Evolutionary conservation across 2,329 filamentous ascomycete genomes (phyloP), one percentile per base, ranked within the genome.

Genomic region (Coniochaeta sp.): DNA sequence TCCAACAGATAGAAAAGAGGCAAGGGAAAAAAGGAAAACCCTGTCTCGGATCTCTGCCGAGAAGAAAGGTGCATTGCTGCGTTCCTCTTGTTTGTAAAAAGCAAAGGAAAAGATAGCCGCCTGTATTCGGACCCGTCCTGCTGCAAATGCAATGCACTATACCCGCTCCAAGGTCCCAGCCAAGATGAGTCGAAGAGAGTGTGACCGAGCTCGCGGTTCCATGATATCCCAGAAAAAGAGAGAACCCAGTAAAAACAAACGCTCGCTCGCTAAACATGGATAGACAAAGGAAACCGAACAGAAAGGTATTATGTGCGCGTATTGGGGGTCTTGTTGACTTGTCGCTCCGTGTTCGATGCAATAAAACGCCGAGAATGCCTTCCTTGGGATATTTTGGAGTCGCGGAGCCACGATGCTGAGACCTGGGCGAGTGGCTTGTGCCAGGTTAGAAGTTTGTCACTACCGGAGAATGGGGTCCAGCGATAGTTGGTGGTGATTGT

Each of bases 61-160:
- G 55, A 55, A 57, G 26, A 42, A 30, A 56, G 54, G 71, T 79
- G 79, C 79, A 83, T 83, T 80, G 79, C 79, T 83, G 79, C 79
- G 73, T 77, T 78, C 72, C 72, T 81, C 76, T 80, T 79, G 68
- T 74, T 57, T 60, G 59, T n/a, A n/a, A n/a, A n/a, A 61, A 62
- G 64, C 61, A 53, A 51, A 38, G 30, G 24, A 52, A 55, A 53
- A 55, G 58, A 59, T 56, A 65, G 67, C 71, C 71, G 70, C 71
- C 68, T 70, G 68, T 73, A 71, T 73, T 58, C 67, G 63, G n/a
- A 67, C 68, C 66, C 57, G 69, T 71, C 73, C 68, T 67, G 65
- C 68, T 72, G 71, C 71, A 75, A 76, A 79, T 77, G 76, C 75
- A 74, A 69, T 72, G 28, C 65, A 68, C 71, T 69, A 73, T 71